Evolutionary conservation across 768 basidiomycete genomes (phyloP).

Genomic region (Mycena latifolia): DNA sequence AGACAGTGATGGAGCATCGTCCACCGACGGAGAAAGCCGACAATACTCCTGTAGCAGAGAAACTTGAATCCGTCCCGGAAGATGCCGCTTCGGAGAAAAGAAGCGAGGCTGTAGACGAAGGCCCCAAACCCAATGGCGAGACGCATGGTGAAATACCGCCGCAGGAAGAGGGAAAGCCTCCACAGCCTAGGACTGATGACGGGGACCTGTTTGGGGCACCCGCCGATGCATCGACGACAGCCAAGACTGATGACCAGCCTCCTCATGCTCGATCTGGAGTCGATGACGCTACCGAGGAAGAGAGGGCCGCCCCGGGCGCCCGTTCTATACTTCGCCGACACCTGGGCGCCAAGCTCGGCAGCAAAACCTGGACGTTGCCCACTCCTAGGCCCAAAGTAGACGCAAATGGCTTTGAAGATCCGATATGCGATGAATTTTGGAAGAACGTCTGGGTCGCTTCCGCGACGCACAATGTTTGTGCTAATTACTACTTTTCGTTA

Average conservation of each 20-base stretch:
- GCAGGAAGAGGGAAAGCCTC: constrained; percentile 28
- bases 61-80: constrained; percentile 38
- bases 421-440: constrained; percentile 90
- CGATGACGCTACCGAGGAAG: constrained; percentile 60
- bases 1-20: constrained; percentile 63
- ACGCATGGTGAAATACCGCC: not conserved
- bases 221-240: constrained; percentile 60
- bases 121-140: constrained; percentile 15
- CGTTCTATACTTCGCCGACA: constrained; percentile 68
- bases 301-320: constrained; percentile 61
- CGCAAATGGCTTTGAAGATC: constrained; percentile 88
- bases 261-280: constrained; percentile 60
- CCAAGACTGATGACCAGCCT: constrained; percentile 58
- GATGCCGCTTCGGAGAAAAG: constrained; percentile 28
- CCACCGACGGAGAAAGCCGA: constrained; percentile 50
- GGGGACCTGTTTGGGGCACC: constrained; percentile 66
- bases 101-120: constrained; percentile 7
- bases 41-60: constrained; percentile 44
- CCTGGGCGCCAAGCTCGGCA: constrained; percentile 61
- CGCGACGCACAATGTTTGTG: constrained; percentile 88
- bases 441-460: constrained; percentile 89
- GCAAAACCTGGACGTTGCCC: constrained; percentile 72
- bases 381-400: constrained; percentile 80
- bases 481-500: constrained; percentile 6
- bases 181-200: constrained; percentile 54